Base-by-base conservation (phyloP, 140 eudicot species). In the Flaveria floridana region DNA sequence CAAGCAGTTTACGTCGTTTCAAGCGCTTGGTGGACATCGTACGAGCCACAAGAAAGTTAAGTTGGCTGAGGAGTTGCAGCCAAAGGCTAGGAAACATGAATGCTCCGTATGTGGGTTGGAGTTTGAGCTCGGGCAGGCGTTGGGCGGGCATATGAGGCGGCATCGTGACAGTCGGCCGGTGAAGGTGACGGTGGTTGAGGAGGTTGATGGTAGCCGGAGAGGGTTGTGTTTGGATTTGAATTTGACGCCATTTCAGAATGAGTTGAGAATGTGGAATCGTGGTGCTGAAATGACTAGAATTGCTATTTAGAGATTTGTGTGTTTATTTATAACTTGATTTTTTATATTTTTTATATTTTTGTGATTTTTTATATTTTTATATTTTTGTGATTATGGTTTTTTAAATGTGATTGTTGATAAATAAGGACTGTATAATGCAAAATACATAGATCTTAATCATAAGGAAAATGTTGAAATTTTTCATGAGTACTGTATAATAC, bases 11-110 rank as follows among this genome's bases (percentile, higher is more conserved):
- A 52, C 82, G 8, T 75, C 89, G 1, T 85, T 82, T 21, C 89
- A 85, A 69, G 89, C 89, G 14, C 82, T 85, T 10, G 89, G 89
- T 0, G 89, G 89, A n/a, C 89, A 85, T 65, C 77, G 86, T 2
- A 79, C 89, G 15, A 82, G 89, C 56, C 89, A 85, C 57, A 82
- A 72, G 26, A 78, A 65, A 65, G 72, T 74, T 72, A 68, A 73
- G 59, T 13, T 67, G 3, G 30, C 47, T 6, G 71, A 71, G 0
- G 79, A 70, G 37, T 13, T 63, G 69, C 79, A 61, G 15, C 64
- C 41, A 1, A 78, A 81, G 66, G 65, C 71, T 4, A 84, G 74
- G 82, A 52, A 58, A 0, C 84, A 85, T 23, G 86, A 71, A 39
- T 85, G 89, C 41, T 79, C 89, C 20, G 61, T 82, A 0, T 85